Conservation (phyloP, 2,329 filamentous ascomycete genomes). For the Macrophomina tecta region DNA sequence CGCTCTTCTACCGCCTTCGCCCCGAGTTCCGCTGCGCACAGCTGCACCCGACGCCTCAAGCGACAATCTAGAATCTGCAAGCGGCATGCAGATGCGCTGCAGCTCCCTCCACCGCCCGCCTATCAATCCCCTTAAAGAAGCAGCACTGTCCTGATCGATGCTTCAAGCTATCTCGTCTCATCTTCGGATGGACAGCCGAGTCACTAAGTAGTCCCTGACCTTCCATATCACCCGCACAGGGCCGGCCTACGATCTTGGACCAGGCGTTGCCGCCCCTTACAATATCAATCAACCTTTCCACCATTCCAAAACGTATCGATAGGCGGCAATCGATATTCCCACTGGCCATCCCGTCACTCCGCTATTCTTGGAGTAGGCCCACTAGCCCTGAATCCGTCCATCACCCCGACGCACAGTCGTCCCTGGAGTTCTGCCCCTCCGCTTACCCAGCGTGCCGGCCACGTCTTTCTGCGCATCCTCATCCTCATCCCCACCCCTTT, state of each 20-base stretch:
- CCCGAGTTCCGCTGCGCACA: slow-evolving; percentile 11
- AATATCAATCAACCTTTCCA: slow-evolving; percentile 9
- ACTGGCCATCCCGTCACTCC: slow-evolving; percentile 5
- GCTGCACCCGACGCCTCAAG: slow-evolving; percentile 13
- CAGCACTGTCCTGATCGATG: slow-evolving; percentile 1
- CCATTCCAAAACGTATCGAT: slow-evolving; percentile 22
- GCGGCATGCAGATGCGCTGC: slow-evolving; percentile 10
- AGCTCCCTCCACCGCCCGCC: slow-evolving; percentile 18
- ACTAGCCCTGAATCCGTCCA: slow-evolving; percentile 14
- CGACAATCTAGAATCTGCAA: slow-evolving; percentile 17
- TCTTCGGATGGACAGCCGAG: slow-evolving; percentile 16
- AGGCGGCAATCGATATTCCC: slow-evolving; percentile 24
- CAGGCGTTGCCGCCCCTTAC: slow-evolving; percentile 14
- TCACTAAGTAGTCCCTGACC: slow-evolving; percentile 12
- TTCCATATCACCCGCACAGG: slow-evolving; percentile 2
- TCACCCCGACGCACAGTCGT: slow-evolving; percentile 13
- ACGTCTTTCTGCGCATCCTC: slow-evolving; percentile 15
- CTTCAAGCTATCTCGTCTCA: slow-evolving; percentile 20
- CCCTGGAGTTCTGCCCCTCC: not conserved
- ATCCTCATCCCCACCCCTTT: slow-evolving; percentile 24
- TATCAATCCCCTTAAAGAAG: slow-evolving; percentile 5
- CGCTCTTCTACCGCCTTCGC: slow-evolving; percentile 1
- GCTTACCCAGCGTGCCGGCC: not conserved
- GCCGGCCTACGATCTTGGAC: slow-evolving; percentile 7
- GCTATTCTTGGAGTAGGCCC: slow-evolving; percentile 13